Percentiles rank a stretch among this genome's conserved stretches.
Evolutionary conservation across 805 yeast genomes (phyloP).

Genomic region (Ogataea paradorogensis): DNA sequence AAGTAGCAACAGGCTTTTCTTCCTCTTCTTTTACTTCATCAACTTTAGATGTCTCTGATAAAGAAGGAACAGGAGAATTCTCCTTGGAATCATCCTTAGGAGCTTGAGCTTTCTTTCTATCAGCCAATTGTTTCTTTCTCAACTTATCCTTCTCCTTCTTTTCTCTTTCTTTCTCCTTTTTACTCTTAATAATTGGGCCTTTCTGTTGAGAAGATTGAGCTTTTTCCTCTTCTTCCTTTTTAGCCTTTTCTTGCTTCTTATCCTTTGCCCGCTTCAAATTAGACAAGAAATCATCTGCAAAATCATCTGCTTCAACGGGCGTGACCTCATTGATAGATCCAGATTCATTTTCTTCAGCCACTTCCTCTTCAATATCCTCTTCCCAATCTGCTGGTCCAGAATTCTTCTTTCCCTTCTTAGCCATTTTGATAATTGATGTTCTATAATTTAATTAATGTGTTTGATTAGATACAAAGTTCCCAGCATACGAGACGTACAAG

Average conservation of each 20-base stretch:
- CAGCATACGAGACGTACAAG: conserved; percentile 16
- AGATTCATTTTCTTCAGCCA: conserved; percentile 52
- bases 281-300: conserved; percentile 72
- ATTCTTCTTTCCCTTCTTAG: conserved; percentile 60
- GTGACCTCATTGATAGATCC: conserved; percentile 38
- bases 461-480: conserved; percentile 12
- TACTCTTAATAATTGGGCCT: conserved; percentile 77
- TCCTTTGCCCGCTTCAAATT: conserved; percentile 77
- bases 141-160: conserved; percentile 91
- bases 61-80: conserved; percentile 12
- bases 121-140: conserved; percentile 86
- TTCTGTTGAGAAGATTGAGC: conserved; percentile 31
- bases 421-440: conserved; percentile 38
- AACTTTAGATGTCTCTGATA: conserved; percentile 37
- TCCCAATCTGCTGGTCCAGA: conserved; percentile 78
- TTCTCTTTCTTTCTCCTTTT: conserved; percentile 93
- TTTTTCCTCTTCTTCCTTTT: conserved; percentile 51
- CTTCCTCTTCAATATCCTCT: conserved; percentile 58
- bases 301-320: conserved; percentile 41
- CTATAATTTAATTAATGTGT: conserved; percentile 9
- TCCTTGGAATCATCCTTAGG: conserved; percentile 17
- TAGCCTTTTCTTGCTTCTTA: conserved; percentile 69
- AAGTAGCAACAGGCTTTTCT: conserved; percentile 36
- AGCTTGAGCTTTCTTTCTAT: conserved; percentile 67
- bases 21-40: conserved; percentile 37